A percentile compares a stretch with the other conserved stretches of the same genome.
These are phyloP conservation scores for Rhodamnia rubescens DNA, from an alignment of 345 rosid genomes.

Conservation along the genomic window DNA sequence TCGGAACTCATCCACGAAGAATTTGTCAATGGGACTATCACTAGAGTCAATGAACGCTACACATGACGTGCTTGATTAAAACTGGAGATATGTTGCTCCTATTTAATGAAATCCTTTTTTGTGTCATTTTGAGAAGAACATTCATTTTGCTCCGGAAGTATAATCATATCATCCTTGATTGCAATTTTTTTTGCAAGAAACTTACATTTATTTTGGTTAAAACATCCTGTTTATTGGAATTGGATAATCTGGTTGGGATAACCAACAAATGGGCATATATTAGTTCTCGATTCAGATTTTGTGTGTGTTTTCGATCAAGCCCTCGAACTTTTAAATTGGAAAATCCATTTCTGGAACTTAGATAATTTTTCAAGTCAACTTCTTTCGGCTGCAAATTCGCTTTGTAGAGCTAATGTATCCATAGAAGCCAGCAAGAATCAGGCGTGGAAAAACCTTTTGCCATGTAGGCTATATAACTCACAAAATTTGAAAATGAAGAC, in stretches of 20 bases:
- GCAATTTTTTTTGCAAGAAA: too few relatives aligned
- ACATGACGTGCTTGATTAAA: neutral
- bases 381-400: neutral
- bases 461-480: neutral
- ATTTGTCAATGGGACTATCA: neutral
- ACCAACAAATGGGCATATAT: neutral
- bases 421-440: neutral
- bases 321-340: neutral
- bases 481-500: neutral
- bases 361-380: neutral
- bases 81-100: neutral
- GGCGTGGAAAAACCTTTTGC: neutral
- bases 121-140: neutral
- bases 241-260: neutral
- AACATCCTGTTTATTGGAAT: neutral
- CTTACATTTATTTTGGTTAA: neutral
- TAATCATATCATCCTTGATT: neutral
- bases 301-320: neutral
- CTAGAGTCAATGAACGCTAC: neutral
- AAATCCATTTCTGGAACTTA: neutral
- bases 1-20: neutral
- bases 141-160: neutral
- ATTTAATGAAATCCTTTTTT: neutral
- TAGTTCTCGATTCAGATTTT: neutral
- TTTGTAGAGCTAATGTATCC: neutral